Base-by-base conservation (phyloP, 2,329 filamentous ascomycete species). In the Paecilomyces niveus region DNA sequence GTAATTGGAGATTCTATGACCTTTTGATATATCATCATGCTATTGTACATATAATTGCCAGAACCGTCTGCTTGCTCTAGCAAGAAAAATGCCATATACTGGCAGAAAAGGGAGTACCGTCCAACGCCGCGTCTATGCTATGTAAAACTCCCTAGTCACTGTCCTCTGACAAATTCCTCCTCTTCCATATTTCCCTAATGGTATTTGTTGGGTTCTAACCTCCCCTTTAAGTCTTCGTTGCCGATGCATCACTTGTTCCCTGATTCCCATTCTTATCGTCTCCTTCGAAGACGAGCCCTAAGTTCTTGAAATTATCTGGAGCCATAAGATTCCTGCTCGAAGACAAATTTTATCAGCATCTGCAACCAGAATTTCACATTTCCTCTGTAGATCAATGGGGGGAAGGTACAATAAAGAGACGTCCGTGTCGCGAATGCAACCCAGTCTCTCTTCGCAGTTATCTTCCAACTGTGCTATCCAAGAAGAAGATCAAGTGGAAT, bases 271-370 rank as follows among this genome's bases (percentile, higher is more conserved):
- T n/a, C n/a, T 51, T 31, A 50, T 53, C 21, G 58, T 35, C 49
- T 56, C 53, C 74, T 52, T 84, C 81, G 60, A 83, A 80, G 5
- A 80, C 78, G 66, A 96, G 94, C 0, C 94, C 94, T 49, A 99
- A 79, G 70, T 99, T 99, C 74, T 89, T 91, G 75, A 97, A 94
- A 60, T 96, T 90, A 70, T 99, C 94, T 65, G 85, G 90, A 7
- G 92, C 92, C 94, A 99, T 99, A 32, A 99, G 79, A 70, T 97
- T 97, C 65, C 92, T 92, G 66, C 31, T 35, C 9, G 51, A 3
- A 21, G 21, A n/a, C 26, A 57, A 55, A 15, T 39, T 7, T 24
- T 49, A 24, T 35, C 32, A 49, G 33, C 6, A 18, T 29, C 21
- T 24, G 5, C 22, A 7, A 54, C 8, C n/a, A n/a, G 15, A 45